Conservation (phyloP, 495 filamentous ascomycete species). For the Penicillium alfredii region DNA sequence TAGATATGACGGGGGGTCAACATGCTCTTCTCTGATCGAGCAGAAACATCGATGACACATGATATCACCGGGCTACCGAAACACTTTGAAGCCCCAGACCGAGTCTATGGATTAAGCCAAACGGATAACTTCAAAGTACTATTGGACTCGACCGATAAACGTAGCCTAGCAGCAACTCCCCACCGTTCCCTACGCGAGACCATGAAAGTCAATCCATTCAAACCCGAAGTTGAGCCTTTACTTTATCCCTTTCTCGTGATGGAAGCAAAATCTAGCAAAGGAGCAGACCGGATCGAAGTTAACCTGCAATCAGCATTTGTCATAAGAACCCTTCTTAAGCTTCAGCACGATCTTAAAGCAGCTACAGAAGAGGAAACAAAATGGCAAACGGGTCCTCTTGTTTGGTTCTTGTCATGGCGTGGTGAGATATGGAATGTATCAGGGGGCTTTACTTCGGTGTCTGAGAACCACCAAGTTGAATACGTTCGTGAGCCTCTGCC, state of each 20-base stretch:
- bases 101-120: conserved; percentile 10
- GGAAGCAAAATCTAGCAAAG: conserved; percentile 16
- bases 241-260: conserved; percentile 16
- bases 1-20: too few species aligned
- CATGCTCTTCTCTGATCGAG: conserved; percentile 5
- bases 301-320: conserved; percentile 19
- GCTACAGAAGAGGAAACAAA: conserved; percentile 1
- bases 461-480: neutral
- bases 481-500: too few species aligned
- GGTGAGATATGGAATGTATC: conserved; percentile 3
- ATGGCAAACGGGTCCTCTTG: neutral
- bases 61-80: neutral
- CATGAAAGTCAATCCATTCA: conserved; percentile 6
- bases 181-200: conserved; percentile 1
- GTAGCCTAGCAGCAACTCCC: neutral
- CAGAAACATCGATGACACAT: conserved; percentile 3
- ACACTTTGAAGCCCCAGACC: conserved; percentile 5
- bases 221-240: too few species aligned
- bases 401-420: conserved; percentile 2
- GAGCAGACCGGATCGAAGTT: too few species aligned
- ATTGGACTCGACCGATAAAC: conserved; percentile 2
- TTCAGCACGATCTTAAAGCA: too few species aligned
- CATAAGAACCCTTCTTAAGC: too few species aligned
- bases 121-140: conserved; percentile 7
- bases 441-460: neutral